phyloP scores from a whole-genome alignment of 768 basidiomycete species.

The Leccinum disarticulatum region DNA sequence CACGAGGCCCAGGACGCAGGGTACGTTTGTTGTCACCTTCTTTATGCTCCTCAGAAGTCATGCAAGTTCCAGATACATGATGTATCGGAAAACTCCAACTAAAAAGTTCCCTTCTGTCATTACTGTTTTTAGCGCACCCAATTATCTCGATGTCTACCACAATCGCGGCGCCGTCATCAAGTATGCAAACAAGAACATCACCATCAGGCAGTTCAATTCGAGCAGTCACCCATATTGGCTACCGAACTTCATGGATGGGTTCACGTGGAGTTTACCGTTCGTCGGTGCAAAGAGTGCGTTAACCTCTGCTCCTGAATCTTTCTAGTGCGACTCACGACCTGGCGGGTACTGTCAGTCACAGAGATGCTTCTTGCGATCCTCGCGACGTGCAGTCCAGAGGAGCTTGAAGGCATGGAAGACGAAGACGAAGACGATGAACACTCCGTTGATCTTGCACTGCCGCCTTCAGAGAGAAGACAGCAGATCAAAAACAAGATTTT shows the following conservation, averaged over 20 bases:
- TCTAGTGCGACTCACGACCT: neutral
- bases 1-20: slow-evolving; percentile 99
- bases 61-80: slow-evolving; percentile 62
- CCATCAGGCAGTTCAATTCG: slow-evolving; percentile 85
- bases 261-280: slow-evolving; percentile 98
- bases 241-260: slow-evolving; percentile 98
- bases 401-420: slow-evolving; percentile 70
- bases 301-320: neutral
- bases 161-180: slow-evolving; percentile 97
- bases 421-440: slow-evolving; percentile 32
- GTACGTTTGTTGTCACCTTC: slow-evolving; percentile 39
- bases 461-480: slow-evolving; percentile 56
- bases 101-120: slow-evolving; percentile 97
- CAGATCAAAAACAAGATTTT: slow-evolving; percentile 93
- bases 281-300: slow-evolving; percentile 93
- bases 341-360: slow-evolving; percentile 57
- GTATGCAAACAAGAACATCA: slow-evolving; percentile 96
- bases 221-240: slow-evolving; percentile 90
- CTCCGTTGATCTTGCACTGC: slow-evolving; percentile 29
- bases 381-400: slow-evolving; percentile 91
- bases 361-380: slow-evolving; percentile 97
- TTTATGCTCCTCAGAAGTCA: neutral
- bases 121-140: slow-evolving; percentile 97
- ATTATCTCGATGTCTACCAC: slow-evolving; percentile 96
- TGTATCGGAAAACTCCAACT: slow-evolving; percentile 93